Conservation (phyloP, 768 basidiomycete species). For the Hydnum rufescens region DNA sequence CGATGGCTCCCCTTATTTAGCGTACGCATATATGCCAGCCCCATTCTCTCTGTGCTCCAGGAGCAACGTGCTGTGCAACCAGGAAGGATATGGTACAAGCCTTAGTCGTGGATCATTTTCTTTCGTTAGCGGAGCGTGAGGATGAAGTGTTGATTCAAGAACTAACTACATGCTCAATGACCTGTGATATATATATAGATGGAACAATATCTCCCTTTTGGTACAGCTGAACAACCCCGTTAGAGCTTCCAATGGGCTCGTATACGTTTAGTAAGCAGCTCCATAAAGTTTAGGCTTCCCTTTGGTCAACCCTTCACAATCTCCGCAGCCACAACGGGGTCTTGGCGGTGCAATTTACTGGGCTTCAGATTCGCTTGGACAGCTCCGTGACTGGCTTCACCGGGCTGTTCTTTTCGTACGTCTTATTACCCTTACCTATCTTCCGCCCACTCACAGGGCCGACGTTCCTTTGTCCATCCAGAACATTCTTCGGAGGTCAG, state of each 20-base stretch:
- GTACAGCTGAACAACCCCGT: slow-evolving; percentile 60
- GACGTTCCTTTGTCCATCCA: slow-evolving; percentile 13
- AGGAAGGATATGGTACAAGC: slow-evolving; percentile 15
- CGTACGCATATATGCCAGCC: slow-evolving; percentile 63
- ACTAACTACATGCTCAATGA: not conserved
- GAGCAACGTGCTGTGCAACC: slow-evolving; percentile 28
- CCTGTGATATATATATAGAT: slow-evolving; percentile 20
- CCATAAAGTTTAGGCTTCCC: not conserved
- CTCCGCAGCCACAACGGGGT: slow-evolving; percentile 46
- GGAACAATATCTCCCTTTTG: slow-evolving; percentile 52
- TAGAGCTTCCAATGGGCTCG: slow-evolving; percentile 50
- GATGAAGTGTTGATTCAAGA: too few species aligned
- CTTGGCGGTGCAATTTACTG: slow-evolving; percentile 35
- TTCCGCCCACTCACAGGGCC: not conserved
- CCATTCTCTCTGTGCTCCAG: slow-evolving; percentile 38
- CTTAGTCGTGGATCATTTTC: slow-evolving; percentile 18
- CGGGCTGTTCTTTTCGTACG: slow-evolving; percentile 65
- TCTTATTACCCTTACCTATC: slow-evolving; percentile 6
- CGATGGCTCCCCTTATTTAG: slow-evolving; percentile 19
- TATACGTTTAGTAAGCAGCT: slow-evolving; percentile 40
- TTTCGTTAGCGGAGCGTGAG: slow-evolving; percentile 14
- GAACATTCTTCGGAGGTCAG: slow-evolving; percentile 67
- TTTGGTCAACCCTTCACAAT: not conserved
- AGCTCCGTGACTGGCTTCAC: slow-evolving; percentile 30
- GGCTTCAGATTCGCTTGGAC: slow-evolving; percentile 43